These are phyloP conservation scores for Geotrichum candidum DNA, from an alignment of 1,139 yeast species.

Conservation along the genomic window DNA sequence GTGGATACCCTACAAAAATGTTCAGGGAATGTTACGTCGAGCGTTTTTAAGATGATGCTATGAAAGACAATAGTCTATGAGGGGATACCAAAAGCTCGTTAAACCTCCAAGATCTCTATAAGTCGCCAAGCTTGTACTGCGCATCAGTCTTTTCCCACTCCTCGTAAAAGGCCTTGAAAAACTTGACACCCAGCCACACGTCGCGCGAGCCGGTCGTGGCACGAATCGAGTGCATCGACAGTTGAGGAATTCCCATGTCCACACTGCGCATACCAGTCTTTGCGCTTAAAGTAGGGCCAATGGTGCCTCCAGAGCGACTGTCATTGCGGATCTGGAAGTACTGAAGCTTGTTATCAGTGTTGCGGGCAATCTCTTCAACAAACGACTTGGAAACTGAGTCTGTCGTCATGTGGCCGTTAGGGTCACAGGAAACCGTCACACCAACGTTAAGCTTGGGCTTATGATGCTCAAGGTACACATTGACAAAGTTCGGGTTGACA, in stretches of 20 bases:
- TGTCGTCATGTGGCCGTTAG: slow-evolving; percentile 77
- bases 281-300: slow-evolving; percentile 86
- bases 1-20: background rate
- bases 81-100: background rate
- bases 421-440: slow-evolving; percentile 60
- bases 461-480: slow-evolving; percentile 63
- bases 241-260: slow-evolving; percentile 87
- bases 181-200: slow-evolving; percentile 55
- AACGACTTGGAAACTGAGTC: slow-evolving; percentile 66
- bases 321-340: slow-evolving; percentile 64
- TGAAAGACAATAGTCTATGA: background rate
- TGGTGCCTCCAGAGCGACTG: slow-evolving; percentile 91
- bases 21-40: background rate
- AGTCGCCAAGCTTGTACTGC: slow-evolving; percentile 30
- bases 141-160: slow-evolving; percentile 38
- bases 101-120: slow-evolving; percentile 18
- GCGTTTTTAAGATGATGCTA: background rate
- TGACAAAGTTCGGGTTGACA: slow-evolving; percentile 79
- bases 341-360: slow-evolving; percentile 59
- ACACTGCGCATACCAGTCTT: slow-evolving; percentile 82
- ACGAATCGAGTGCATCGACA: slow-evolving; percentile 92
- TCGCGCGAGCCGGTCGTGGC: slow-evolving; percentile 91
- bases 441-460: slow-evolving; percentile 77
- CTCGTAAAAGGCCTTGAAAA: slow-evolving; percentile 65
- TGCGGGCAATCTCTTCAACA: slow-evolving; percentile 56